Conservation (phyloP, 1,284 basidiomycete genomes). For the Cutaneotrichosporon cutaneum region DNA sequence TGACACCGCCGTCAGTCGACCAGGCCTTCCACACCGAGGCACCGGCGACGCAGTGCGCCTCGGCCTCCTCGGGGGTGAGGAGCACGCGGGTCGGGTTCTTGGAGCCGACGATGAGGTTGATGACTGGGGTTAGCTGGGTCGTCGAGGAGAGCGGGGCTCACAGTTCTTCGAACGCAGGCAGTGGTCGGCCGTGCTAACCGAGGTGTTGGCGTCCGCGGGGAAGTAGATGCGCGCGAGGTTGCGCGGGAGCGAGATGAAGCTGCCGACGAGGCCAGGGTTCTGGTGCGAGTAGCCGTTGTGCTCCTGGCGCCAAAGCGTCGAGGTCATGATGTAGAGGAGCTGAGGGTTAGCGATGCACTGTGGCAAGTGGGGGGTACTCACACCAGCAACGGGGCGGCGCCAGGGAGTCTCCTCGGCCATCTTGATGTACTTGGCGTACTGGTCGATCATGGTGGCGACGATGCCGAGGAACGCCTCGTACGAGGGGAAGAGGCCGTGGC, state of each 20-base stretch:
- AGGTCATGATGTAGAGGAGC: constrained; percentile 45
- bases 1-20: constrained; percentile 54
- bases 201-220: constrained; percentile 85
- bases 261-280: constrained; percentile 78
- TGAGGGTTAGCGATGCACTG: constrained; percentile 63
- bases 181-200: constrained; percentile 71
- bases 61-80: constrained; percentile 52
- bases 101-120: constrained; percentile 69
- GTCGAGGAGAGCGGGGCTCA: constrained; percentile 26
- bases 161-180: constrained; percentile 76
- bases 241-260: constrained; percentile 73
- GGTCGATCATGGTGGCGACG: constrained; percentile 57
- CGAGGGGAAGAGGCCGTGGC: constrained; percentile 79
- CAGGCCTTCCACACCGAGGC: constrained; percentile 55
- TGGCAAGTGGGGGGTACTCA: constrained; percentile 8
- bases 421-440: constrained; percentile 82
- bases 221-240: constrained; percentile 76
- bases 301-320: constrained; percentile 65
- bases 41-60: constrained; percentile 73
- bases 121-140: constrained; percentile 32
- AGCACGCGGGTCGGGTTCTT: constrained; percentile 62
- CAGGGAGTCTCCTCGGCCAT: constrained; percentile 74
- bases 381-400: constrained; percentile 59
- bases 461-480: constrained; percentile 68
- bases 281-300: constrained; percentile 75